Base-by-base conservation (phyloP, 163 green algal species). In the Prototheca wickerhamii region DNA sequence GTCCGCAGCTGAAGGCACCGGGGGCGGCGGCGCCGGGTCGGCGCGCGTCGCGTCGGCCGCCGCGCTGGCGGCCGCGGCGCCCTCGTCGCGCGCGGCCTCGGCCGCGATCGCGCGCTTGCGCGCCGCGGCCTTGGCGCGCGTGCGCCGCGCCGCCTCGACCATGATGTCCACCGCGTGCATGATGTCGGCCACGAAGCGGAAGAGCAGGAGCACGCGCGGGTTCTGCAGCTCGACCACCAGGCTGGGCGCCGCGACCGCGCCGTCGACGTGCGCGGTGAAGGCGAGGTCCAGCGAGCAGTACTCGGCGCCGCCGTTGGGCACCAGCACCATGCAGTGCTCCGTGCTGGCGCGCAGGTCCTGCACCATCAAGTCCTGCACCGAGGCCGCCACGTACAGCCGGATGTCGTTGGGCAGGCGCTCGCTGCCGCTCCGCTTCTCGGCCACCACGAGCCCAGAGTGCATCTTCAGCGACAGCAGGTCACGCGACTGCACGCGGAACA, bases 381-480 rank as follows among this genome's bases (percentile, higher is more conserved):
- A 52, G 8, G 71, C 63, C 0, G 44, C 46, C 26, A 85, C 28
- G 61, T 64, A 51, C 49, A 79, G 50, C 34, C 57, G 42, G 33
- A 74, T 61, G 40, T 78, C 72, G 4, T 61, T 44, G 23, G 72
- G 68, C 23, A 3, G 23, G 23, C 25, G 6, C 20, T 10, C 8
- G n/a, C 12, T 5, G n/a, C 12, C 17, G 8, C 57, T 29, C n/a
- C 49, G 51, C 42, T 58, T 58, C 37, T 77, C 56, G 8, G 72
- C 30, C 2, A 61, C 30, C 15, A 75, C 31, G 18, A 26, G 29
- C 0, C 65, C 73, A 29, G 81, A 65, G 61, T 80, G 62, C 49
- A 85, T 62, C 68, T 84, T 81, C 10, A 84, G 40, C 10, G 42
- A 61, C 60, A 84, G 53, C 21, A 85, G 67, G 58, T 85, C 76